Percentiles rank a stretch among this genome's conserved stretches.
phyloP scores from a whole-genome alignment of 75 land plant genomes.

The Cunninghamia lanceolata region DNA sequence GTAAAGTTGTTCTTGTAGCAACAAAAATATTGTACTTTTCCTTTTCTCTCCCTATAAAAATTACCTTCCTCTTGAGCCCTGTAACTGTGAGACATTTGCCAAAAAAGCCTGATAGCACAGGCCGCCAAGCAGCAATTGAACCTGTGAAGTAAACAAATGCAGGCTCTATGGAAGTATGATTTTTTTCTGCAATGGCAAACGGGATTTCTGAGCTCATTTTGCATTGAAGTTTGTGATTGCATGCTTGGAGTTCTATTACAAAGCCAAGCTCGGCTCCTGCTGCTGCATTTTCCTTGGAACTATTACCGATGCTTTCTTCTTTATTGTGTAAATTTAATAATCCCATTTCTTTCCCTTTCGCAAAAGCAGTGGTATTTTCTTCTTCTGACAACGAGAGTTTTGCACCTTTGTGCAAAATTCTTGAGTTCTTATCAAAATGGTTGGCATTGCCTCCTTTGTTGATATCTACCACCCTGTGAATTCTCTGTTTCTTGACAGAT shows the following conservation, averaged over 20 bases:
- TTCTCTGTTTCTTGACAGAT: neutral
- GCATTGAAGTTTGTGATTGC: neutral
- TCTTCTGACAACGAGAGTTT: neutral
- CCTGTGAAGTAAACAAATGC: slow-evolving; percentile 61
- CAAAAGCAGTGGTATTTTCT: neutral
- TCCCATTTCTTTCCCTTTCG: neutral
- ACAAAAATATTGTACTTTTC: slow-evolving; percentile 48
- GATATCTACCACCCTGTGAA: neutral
- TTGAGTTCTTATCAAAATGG: neutral
- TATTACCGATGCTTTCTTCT: neutral
- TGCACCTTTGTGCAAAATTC: neutral
- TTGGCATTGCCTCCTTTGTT: neutral
- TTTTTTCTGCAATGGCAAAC: neutral
- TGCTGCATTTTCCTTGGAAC: neutral
- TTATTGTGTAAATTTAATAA: neutral
- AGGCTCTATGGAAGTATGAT: slow-evolving; percentile 3
- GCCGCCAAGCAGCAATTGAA: slow-evolving; percentile 57
- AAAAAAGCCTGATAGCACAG: slow-evolving; percentile 35
- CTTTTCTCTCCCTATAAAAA: slow-evolving; percentile 43
- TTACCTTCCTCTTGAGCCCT: slow-evolving; percentile 63
- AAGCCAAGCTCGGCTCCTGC: slow-evolving; percentile 2
- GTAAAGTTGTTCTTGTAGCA: slow-evolving; percentile 33
- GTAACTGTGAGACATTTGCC: slow-evolving; percentile 44
- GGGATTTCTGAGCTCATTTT: neutral
- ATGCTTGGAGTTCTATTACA: slow-evolving; percentile 7